These are phyloP conservation scores for Teunomyces aglyptinius DNA, from an alignment of 805 yeast genomes.

Conservation along the genomic window DNA sequence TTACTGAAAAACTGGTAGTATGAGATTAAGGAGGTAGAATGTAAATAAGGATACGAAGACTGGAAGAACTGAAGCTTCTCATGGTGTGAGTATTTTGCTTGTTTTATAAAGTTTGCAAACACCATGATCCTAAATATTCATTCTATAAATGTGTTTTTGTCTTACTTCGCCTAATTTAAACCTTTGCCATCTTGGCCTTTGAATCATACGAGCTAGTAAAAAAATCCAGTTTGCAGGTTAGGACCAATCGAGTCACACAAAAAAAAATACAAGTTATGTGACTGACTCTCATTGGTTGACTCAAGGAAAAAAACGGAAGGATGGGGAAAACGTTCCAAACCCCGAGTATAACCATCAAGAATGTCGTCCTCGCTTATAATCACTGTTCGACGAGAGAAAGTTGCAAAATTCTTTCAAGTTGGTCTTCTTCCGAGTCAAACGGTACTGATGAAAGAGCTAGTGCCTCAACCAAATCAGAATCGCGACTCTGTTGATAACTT, in stretches of 20 bases:
- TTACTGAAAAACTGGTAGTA: conserved; percentile 10
- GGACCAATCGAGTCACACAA: not conserved
- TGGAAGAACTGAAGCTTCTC: conserved; percentile 25
- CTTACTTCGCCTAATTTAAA: not conserved
- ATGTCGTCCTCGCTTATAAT: not conserved
- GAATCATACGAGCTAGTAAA: conserved; percentile 1
- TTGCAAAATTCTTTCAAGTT: conserved; percentile 16
- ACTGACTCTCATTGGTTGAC: not conserved
- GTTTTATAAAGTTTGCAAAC: conserved; percentile 14
- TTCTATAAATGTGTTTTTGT: not conserved
- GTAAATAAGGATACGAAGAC: conserved; percentile 23
- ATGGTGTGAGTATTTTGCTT: conserved; percentile 14
- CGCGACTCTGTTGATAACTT: conserved; percentile 22
- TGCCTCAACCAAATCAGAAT: conserved; percentile 24
- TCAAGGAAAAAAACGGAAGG: not conserved
- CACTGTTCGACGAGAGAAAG: conserved; percentile 20
- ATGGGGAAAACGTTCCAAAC: not conserved
- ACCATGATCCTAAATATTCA: conserved; percentile 7
- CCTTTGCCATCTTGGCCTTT: conserved; percentile 1
- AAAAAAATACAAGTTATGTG: not conserved
- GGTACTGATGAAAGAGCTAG: not conserved
- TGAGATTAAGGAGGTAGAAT: conserved; percentile 8
- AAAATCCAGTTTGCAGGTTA: conserved; percentile 5
- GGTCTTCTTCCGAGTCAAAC: conserved; percentile 15
- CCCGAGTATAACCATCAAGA: not conserved